phyloP scores from a whole-genome alignment of 2,329 filamentous ascomycete genomes.

The Pseudogymnoascus sp. region DNA sequence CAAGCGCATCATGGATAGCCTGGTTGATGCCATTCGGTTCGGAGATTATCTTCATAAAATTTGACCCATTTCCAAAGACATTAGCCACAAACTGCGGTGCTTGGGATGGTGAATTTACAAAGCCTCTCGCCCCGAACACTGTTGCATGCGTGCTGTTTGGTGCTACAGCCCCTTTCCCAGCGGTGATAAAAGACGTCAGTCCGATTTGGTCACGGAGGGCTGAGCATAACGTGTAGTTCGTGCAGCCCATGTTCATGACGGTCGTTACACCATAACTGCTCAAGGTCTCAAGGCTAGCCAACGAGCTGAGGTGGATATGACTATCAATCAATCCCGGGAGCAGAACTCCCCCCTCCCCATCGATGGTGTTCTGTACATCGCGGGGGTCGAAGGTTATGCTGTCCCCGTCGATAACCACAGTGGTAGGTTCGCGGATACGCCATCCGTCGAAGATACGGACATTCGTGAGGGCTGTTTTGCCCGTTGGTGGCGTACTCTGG shows the following conservation, averaged over 20 bases:
- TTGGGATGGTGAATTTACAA: background rate
- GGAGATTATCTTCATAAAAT: conserved; percentile 11
- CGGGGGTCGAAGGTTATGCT: conserved; percentile 3
- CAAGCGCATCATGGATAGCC: conserved; percentile 19
- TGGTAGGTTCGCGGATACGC: conserved; percentile 4
- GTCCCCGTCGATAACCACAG: conserved; percentile 11
- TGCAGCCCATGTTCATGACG: conserved; percentile 25
- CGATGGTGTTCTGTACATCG: conserved; percentile 15
- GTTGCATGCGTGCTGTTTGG: conserved; percentile 11
- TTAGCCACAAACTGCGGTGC: conserved; percentile 8
- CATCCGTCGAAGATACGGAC: conserved; percentile 11
- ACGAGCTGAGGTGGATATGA: conserved; percentile 23
- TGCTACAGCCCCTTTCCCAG: conserved; percentile 6
- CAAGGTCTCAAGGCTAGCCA: conserved; percentile 19
- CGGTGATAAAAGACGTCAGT: conserved; percentile 10
- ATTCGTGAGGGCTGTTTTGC: conserved; percentile 10
- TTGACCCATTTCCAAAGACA: conserved; percentile 9
- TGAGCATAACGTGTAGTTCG: conserved; percentile 15
- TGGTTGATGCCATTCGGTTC: conserved; percentile 12
- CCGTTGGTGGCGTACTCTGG: background rate
- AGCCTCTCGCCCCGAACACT: background rate
- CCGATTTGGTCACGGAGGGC: conserved; percentile 10
- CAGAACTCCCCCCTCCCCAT: conserved; percentile 23
- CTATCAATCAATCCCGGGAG: conserved; percentile 28
- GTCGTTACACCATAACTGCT: conserved; percentile 26